These are phyloP conservation scores for Dendrobium huoshanense DNA, from an alignment of 106 monocot genomes.

Conservation along the genomic window DNA sequence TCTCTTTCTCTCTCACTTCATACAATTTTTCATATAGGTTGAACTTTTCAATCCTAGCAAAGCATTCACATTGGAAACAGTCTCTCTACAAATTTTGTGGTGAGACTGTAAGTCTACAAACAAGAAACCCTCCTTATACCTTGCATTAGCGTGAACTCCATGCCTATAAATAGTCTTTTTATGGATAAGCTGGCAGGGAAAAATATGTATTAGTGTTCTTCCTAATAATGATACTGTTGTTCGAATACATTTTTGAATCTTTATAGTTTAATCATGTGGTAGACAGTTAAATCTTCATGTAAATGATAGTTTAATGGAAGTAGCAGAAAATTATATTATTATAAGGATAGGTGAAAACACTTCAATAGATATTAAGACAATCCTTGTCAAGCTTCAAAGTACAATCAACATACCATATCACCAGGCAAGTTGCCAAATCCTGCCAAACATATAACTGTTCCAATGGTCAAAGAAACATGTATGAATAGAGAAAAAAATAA, in stretches of 20 bases:
- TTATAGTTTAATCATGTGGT: neutral
- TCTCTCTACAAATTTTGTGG: too few relatives aligned
- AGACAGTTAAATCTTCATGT: neutral
- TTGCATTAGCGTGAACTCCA: too few relatives aligned
- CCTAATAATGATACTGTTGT: too few relatives aligned
- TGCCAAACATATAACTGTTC: conserved; percentile 66
- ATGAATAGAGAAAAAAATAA: neutral
- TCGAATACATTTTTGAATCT: neutral
- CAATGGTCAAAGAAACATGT: conserved; percentile 40
- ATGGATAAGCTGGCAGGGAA: too few relatives aligned
- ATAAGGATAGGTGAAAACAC: neutral
- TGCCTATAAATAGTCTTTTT: too few relatives aligned
- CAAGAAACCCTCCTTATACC: too few relatives aligned
- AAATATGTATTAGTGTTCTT: too few relatives aligned
- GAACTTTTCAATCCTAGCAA: too few relatives aligned
- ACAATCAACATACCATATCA: conserved; percentile 62
- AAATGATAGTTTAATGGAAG: neutral
- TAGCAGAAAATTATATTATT: neutral
- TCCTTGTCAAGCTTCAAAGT: neutral
- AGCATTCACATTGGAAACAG: too few relatives aligned
- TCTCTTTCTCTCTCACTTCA: too few relatives aligned
- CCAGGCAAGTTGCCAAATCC: conserved; percentile 98
- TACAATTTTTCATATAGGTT: too few relatives aligned
- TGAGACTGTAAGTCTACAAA: too few relatives aligned
- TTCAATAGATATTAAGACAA: neutral